Percentiles rank a stretch among this genome's conserved stretches.
phyloP scores from a whole-genome alignment of 805 yeast species.

The Crinitomyces ghanaensis region DNA sequence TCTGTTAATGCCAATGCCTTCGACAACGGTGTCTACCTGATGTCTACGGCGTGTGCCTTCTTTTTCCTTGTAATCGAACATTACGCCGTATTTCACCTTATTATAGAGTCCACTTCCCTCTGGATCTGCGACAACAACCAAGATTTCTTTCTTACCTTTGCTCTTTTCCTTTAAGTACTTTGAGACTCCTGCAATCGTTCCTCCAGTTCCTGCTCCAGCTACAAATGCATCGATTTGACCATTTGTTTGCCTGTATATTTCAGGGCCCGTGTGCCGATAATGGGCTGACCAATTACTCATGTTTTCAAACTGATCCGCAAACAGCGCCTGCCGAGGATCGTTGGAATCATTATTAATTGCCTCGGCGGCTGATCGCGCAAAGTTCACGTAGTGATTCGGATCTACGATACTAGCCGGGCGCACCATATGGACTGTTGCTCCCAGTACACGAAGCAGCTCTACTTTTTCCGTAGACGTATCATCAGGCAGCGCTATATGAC shows the following conservation, averaged over 20 bases:
- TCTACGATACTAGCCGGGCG: slow-evolving; percentile 94
- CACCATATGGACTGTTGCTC: slow-evolving; percentile 76
- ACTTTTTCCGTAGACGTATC: slow-evolving; percentile 84
- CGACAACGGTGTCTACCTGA: slow-evolving; percentile 90
- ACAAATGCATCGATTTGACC: slow-evolving; percentile 63
- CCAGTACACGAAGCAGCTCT: slow-evolving; percentile 55
- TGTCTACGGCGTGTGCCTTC: slow-evolving; percentile 93
- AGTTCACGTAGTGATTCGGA: slow-evolving; percentile 83
- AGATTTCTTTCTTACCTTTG: slow-evolving; percentile 29
- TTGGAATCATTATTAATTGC: slow-evolving; percentile 29
- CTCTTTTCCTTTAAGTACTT: slow-evolving; percentile 49
- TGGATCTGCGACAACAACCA: slow-evolving; percentile 82
- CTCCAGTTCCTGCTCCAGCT: slow-evolving; percentile 94
- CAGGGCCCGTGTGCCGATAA: slow-evolving; percentile 81
- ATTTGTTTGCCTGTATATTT: slow-evolving; percentile 57
- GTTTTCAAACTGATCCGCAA: slow-evolving; percentile 94
- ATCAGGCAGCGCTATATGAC: slow-evolving; percentile 91
- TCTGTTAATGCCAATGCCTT: slow-evolving; percentile 87
- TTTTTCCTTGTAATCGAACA: slow-evolving; percentile 79
- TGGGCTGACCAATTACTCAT: slow-evolving; percentile 84
- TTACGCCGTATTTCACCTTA: slow-evolving; percentile 77
- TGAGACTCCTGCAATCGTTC: slow-evolving; percentile 90
- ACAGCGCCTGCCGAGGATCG: slow-evolving; percentile 47
- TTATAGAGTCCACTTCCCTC: slow-evolving; percentile 90
- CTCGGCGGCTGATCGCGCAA: slow-evolving; percentile 62